Conservation (phyloP, 2,329 filamentous ascomycete species). For the Colletotrichum lini region DNA sequence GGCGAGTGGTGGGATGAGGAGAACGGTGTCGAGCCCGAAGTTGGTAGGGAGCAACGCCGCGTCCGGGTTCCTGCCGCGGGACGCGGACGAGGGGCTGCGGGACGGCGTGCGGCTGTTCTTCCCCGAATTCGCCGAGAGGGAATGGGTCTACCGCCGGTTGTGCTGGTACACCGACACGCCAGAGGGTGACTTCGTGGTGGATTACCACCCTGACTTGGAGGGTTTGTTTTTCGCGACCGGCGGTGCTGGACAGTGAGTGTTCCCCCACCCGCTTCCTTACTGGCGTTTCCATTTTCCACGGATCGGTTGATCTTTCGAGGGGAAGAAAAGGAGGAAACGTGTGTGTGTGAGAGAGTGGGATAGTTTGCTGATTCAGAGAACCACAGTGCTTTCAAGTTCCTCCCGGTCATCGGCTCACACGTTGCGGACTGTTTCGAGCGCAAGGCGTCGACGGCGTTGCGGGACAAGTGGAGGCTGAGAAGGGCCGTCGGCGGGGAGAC, state of each 20-base stretch:
- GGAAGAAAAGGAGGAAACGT: constrained; percentile 32
- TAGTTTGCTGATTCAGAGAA: constrained; percentile 54
- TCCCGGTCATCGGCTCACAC: constrained; percentile 47
- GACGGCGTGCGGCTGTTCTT: constrained; percentile 67
- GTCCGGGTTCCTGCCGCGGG: constrained; percentile 81
- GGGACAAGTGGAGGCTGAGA: constrained; percentile 50
- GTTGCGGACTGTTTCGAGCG: constrained; percentile 52
- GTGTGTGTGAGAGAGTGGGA: constrained; percentile 55
- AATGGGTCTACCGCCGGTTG: constrained; percentile 66
- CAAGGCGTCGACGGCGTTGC: constrained; percentile 46
- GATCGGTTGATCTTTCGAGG: constrained; percentile 57
- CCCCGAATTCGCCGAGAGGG: constrained; percentile 65
- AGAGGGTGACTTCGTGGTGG: constrained; percentile 73
- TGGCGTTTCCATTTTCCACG: constrained; percentile 54
- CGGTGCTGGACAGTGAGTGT: constrained; percentile 58
- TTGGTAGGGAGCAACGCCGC: constrained; percentile 58
- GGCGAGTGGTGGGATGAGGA: neutral
- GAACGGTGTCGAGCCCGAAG: constrained; percentile 70
- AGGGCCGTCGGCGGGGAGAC: neutral
- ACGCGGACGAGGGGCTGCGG: constrained; percentile 67
- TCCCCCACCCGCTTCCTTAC: constrained; percentile 61
- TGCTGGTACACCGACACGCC: constrained; percentile 79
- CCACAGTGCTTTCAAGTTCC: constrained; percentile 55
- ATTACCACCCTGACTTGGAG: constrained; percentile 65
- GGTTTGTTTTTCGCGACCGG: constrained; percentile 65